Conservation (phyloP, 2,329 filamentous ascomycete genomes). For the Stemphylium beticola region DNA sequence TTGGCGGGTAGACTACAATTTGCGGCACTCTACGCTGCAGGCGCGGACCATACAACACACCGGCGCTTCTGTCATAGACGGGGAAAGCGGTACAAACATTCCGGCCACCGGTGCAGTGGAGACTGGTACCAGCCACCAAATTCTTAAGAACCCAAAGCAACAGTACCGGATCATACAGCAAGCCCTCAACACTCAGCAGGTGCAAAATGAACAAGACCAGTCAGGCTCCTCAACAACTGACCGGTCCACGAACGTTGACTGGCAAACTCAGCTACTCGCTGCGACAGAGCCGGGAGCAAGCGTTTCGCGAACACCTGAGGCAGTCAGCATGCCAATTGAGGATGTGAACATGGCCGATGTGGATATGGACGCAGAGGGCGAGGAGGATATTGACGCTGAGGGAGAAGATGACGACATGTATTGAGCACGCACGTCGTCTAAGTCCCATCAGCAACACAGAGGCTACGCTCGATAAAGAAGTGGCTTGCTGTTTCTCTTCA, state of each 20-base stretch:
- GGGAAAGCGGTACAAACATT: background rate
- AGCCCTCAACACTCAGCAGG: constrained; percentile 3
- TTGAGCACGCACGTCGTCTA: background rate
- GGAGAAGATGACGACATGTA: constrained; percentile 30
- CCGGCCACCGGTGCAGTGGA: background rate
- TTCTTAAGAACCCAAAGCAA: constrained; percentile 24
- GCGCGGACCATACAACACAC: background rate
- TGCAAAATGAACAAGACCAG: background rate
- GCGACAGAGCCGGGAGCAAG: background rate
- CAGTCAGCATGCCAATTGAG: background rate
- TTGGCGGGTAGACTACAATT: constrained; percentile 33
- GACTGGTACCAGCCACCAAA: constrained; percentile 13
- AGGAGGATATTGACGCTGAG: constrained; percentile 28
- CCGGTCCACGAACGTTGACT: background rate
- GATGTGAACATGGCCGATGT: constrained; percentile 23
- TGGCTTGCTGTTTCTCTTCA: background rate
- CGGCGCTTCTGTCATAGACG: background rate
- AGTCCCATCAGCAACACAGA: background rate
- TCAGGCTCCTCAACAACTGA: background rate
- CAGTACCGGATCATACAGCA: constrained; percentile 30
- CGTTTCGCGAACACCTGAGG: background rate
- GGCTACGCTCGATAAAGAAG: background rate
- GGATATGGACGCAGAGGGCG: constrained; percentile 13
- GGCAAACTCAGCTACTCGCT: background rate
- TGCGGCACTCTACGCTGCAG: constrained; percentile 24